Conservation (phyloP, 139 green algal species). For the Micractinium sp. region DNA sequence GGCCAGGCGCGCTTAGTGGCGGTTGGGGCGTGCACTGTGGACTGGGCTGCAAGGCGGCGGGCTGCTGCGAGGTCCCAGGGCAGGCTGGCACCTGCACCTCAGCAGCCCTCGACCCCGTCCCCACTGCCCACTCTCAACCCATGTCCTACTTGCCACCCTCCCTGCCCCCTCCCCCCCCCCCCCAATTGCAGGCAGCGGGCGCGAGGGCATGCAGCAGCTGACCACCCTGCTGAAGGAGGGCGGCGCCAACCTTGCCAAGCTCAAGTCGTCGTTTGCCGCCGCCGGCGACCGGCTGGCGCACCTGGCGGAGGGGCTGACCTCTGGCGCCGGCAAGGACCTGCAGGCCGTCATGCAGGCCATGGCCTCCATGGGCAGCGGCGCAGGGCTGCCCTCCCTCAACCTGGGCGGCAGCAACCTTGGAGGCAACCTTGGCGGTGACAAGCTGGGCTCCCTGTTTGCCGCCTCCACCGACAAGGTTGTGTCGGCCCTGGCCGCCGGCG, state of each 20-base stretch:
- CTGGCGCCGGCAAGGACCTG: not conserved
- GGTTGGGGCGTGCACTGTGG: not conserved
- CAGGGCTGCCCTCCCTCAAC: not conserved
- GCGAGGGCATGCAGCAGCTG: slow-evolving; percentile 1
- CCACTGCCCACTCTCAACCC: no score
- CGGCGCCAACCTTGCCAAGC: not conserved
- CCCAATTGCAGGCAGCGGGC: not conserved
- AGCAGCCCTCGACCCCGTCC: not conserved
- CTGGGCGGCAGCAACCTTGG: slow-evolving; percentile 13
- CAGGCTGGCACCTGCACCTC: not conserved
- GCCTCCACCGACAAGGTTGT: not conserved
- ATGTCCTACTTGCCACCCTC: no score
- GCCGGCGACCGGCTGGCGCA: not conserved
- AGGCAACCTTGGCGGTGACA: not conserved
- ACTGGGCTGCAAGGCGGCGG: not conserved
- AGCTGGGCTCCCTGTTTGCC: not conserved
- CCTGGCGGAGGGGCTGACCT: not conserved
- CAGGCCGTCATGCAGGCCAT: not conserved
- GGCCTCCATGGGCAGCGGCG: not conserved
- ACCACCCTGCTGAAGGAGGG: not conserved
- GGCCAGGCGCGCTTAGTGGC: not conserved
- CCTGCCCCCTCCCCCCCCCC: not conserved
- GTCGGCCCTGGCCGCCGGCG: not conserved
- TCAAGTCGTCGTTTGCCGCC: not conserved
- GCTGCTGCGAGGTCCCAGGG: not conserved